Percentiles rank a stretch among this genome's conserved stretches.
phyloP scores from a whole-genome alignment of 345 rosid genomes.

The Populus deltoides region DNA sequence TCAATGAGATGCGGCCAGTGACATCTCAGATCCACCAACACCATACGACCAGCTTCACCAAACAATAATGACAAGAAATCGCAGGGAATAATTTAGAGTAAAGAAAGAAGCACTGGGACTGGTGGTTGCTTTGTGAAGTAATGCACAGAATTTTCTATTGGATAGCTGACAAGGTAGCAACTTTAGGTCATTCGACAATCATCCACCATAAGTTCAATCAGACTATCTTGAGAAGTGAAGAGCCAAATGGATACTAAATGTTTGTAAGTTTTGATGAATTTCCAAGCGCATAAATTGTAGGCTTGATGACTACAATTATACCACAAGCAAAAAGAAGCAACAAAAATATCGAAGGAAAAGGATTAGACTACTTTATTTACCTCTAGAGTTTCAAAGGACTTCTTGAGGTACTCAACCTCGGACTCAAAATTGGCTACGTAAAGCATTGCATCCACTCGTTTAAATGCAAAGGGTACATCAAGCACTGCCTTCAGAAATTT shows the following conservation, averaged over 20 bases:
- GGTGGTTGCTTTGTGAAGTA: neutral
- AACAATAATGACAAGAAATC: neutral
- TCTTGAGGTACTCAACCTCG: constrained; percentile 82
- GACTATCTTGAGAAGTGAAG: neutral
- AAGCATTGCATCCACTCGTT: constrained; percentile 82
- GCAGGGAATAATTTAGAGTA: neutral
- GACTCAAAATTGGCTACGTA: constrained; percentile 84
- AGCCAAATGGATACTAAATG: neutral
- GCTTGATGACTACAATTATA: neutral
- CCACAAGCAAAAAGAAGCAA: neutral
- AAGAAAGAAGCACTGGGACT: neutral
- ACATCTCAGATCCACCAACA: neutral
- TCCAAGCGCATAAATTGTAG: neutral
- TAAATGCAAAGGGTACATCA: constrained; percentile 92
- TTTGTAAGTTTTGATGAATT: neutral
- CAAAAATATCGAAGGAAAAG: neutral
- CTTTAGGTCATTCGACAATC: neutral
- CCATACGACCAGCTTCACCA: neutral
- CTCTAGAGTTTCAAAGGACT: constrained; percentile 86
- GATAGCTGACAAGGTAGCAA: neutral
- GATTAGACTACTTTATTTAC: constrained; percentile 30
- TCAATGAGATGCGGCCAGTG: neutral
- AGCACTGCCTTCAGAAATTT: constrained; percentile 81
- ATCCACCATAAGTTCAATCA: neutral
- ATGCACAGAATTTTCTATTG: neutral